These are phyloP conservation scores for Podospora conica DNA, from an alignment of 495 filamentous ascomycete species.

Conservation along the genomic window DNA sequence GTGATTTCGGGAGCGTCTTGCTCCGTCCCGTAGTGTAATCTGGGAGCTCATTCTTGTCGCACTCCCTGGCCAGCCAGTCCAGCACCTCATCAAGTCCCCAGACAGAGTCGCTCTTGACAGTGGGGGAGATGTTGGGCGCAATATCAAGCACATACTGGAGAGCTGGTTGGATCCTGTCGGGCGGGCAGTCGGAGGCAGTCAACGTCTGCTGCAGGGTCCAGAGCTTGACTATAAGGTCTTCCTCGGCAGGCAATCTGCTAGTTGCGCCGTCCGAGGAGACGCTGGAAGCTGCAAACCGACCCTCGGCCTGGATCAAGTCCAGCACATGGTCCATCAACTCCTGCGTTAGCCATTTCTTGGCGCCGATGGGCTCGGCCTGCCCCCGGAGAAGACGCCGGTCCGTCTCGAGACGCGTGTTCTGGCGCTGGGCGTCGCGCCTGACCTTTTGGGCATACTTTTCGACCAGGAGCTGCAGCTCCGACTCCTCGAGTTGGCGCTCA, in stretches of 20 bases:
- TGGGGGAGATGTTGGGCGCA: constrained; percentile 43
- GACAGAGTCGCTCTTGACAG: constrained; percentile 53
- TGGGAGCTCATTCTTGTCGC: constrained; percentile 59
- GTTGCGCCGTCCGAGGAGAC: constrained; percentile 33
- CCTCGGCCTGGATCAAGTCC: constrained; percentile 50
- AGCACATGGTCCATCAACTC: constrained; percentile 73
- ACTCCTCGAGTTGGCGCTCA: constrained; percentile 72
- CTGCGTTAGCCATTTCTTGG: constrained; percentile 69
- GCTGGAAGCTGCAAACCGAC: constrained; percentile 42
- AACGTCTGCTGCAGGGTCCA: constrained; percentile 77
- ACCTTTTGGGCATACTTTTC: constrained; percentile 72
- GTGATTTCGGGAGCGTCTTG: constrained; percentile 27
- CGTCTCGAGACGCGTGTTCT: constrained; percentile 65
- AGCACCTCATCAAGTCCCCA: constrained; percentile 85
- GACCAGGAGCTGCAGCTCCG: constrained; percentile 73
- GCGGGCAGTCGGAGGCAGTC: constrained; percentile 57
- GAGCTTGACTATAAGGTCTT: constrained; percentile 66
- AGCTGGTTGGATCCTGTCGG: constrained; percentile 55
- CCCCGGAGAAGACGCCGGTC: constrained; percentile 70
- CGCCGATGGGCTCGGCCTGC: constrained; percentile 62
- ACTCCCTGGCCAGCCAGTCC: constrained; percentile 77
- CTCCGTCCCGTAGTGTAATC: constrained; percentile 52
- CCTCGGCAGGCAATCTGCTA: constrained; percentile 49
- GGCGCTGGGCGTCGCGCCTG: constrained; percentile 59
- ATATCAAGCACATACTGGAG: constrained; percentile 59